Percentiles rank a stretch among this genome's conserved stretches.
Evolutionary conservation across 371 early-diverging fungal species (phyloP).

Genomic region (Mortierella sp.): DNA sequence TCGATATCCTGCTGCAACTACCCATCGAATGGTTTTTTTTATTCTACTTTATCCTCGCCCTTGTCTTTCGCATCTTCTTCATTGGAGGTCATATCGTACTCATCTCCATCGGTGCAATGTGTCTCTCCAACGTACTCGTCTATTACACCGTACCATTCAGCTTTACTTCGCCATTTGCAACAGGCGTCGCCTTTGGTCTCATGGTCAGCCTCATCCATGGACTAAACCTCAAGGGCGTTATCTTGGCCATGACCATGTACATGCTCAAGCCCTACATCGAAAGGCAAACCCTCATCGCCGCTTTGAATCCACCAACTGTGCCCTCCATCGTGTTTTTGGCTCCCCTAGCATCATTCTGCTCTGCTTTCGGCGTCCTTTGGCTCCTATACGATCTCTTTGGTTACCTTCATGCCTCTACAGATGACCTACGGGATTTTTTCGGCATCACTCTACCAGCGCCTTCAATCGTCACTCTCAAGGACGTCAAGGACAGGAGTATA

Average conservation of each 20-base stretch:
- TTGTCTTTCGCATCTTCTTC: conserved; percentile 60
- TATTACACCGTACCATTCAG: conserved; percentile 58
- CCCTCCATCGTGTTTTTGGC: conserved; percentile 57
- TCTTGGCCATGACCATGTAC: conserved; percentile 60
- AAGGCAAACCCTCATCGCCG: conserved; percentile 47
- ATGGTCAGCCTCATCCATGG: conserved; percentile 65
- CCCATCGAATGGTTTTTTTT: conserved; percentile 69
- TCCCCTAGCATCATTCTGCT: conserved; percentile 64
- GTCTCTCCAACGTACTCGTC: conserved; percentile 58
- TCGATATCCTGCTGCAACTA: conserved; percentile 57
- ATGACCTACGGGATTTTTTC: conserved; percentile 59
- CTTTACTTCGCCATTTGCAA: conserved; percentile 59
- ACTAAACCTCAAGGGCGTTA: conserved; percentile 60
- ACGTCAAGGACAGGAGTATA: conserved; percentile 59
- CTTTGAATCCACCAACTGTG: conserved; percentile 46
- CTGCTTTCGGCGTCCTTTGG: conserved; percentile 61
- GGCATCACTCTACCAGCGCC: conserved; percentile 58
- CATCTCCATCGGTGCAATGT: conserved; percentile 57
- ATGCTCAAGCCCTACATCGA: conserved; percentile 60
- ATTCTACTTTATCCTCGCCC: conserved; percentile 61
- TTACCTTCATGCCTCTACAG: conserved; percentile 56
- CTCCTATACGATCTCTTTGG: conserved; percentile 58
- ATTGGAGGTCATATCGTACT: conserved; percentile 59
- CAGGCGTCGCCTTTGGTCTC: conserved; percentile 61
- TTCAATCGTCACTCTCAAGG: conserved; percentile 60